Percentiles rank a stretch among this genome's conserved stretches.
Conservation (phyloP, 768 basidiomycete genomes). For the Pleurotus tuoliensis region DNA sequence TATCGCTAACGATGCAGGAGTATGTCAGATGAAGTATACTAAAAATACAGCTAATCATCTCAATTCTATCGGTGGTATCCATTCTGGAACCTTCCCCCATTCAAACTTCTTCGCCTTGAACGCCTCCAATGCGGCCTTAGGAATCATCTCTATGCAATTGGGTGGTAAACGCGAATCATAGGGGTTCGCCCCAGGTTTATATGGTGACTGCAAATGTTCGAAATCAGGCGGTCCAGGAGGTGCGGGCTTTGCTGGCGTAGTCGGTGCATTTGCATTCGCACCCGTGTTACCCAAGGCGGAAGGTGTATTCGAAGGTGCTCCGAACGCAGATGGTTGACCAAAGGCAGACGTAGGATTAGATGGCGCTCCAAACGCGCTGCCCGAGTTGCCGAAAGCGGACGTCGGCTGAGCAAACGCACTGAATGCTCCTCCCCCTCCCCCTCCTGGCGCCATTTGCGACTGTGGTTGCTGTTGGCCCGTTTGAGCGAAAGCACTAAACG, state of each 20-base stretch:
- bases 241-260: slow-evolving; percentile 9
- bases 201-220: slow-evolving; percentile 22
- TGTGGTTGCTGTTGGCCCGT: slow-evolving; percentile 1
- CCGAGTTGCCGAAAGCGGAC: background rate
- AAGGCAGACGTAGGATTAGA: slow-evolving; percentile 26
- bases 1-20: background rate
- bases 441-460: slow-evolving; percentile 11
- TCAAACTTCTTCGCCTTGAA: slow-evolving; percentile 58
- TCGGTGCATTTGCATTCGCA: slow-evolving; percentile 3
- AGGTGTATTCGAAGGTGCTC: background rate
- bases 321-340: slow-evolving; percentile 17
- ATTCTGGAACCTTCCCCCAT: slow-evolving; percentile 68
- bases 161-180: slow-evolving; percentile 54
- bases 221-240: slow-evolving; percentile 23
- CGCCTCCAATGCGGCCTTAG: slow-evolving; percentile 44
- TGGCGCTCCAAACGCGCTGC: slow-evolving; percentile 1
- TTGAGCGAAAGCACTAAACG: slow-evolving; percentile 21
- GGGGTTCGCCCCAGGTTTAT: slow-evolving; percentile 45
- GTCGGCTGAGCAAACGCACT: background rate
- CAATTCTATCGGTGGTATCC: slow-evolving; percentile 63
- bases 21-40: background rate
- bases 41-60: slow-evolving; percentile 28
- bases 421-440: background rate
- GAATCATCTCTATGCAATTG: slow-evolving; percentile 56
- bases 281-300: slow-evolving; percentile 10